Conservation (phyloP, 352 stramenopile genomes). For the Globisporangium barbulae region DNA sequence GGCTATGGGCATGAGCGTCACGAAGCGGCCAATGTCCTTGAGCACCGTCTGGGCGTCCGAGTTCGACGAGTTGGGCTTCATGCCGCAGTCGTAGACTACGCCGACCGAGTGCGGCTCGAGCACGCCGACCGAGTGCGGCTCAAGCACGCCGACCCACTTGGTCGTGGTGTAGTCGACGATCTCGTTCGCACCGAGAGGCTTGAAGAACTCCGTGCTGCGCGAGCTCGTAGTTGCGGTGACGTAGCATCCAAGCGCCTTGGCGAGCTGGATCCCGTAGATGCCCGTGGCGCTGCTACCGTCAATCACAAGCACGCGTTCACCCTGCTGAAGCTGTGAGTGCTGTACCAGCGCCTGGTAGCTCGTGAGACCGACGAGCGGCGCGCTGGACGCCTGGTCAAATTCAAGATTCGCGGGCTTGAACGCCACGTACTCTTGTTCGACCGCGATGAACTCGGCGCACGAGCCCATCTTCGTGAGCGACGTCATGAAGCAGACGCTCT, state of each 20-base stretch:
- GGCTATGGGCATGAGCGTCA: neutral
- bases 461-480: too few species aligned
- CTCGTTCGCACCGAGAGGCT: constrained; percentile 34
- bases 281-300: constrained; percentile 62
- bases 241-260: constrained; percentile 44
- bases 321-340: neutral
- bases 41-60: constrained; percentile 28
- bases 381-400: neutral
- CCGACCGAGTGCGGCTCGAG: constrained; percentile 36
- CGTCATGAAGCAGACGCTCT: too few species aligned
- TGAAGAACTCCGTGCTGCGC: constrained; percentile 32
- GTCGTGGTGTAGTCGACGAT: constrained; percentile 62
- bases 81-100: constrained; percentile 34
- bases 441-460: neutral
- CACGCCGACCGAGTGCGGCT: constrained; percentile 4
- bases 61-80: constrained; percentile 29
- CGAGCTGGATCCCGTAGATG: constrained; percentile 55
- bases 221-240: constrained; percentile 48
- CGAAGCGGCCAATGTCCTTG: constrained; percentile 11
- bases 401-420: neutral
- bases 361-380: neutral
- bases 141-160: constrained; percentile 19
- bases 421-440: neutral
- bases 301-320: constrained; percentile 41
- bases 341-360: neutral